Base-by-base conservation (phyloP, 768 basidiomycete genomes). In the Leucocoprinus birnbaumii region DNA sequence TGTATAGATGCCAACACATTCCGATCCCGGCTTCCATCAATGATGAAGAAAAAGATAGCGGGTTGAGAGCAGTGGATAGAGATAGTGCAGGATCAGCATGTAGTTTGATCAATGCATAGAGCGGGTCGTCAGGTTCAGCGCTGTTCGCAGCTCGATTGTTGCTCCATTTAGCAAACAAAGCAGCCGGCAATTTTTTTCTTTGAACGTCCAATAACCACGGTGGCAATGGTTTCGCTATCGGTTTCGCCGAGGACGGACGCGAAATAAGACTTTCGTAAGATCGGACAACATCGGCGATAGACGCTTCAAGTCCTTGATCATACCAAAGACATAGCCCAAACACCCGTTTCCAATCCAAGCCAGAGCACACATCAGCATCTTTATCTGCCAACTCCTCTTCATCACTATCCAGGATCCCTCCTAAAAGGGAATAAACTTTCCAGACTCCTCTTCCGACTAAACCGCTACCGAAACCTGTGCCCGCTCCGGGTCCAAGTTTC, bases 241-340 rank as follows among this genome's bases (percentile, higher is more conserved):
- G n/a, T 89, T 85, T 27, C 78, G 63, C 1, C 64, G 74, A 69
- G 44, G 63, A 65, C 26, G 58, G 61, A 24, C 57, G 71, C 58
- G 45, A 73, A 58, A 44, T 68, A 64, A 58, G 72, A 63, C 55
- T 70, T 73, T 81, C 77, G 66, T 89, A 96, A 0, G 80, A 71
- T 10, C 76, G 68, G 61, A 91, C 85, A 1, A 87, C 86, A 41
- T 88, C 80, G 2, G 82, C 73, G 55, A 94, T 82, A 3, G 90
- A 74, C 2, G 87, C 79, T 56, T 89, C 81, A 60, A 92, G 76
- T 2, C 83, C 78, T 41, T 86, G 79, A 0, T 84, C 85, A 66
- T 86, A 98, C 97, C 97, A 99, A 27, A 98, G 72, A 58, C 87
- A 86, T 42, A 98, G 71, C 2, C 92, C 97, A 65, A 98, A 91